Evolutionary conservation across 2,329 filamentous ascomycete species (phyloP), one percentile per base, ranked within the genome.

Genomic region (Polytolypa hystricis): DNA sequence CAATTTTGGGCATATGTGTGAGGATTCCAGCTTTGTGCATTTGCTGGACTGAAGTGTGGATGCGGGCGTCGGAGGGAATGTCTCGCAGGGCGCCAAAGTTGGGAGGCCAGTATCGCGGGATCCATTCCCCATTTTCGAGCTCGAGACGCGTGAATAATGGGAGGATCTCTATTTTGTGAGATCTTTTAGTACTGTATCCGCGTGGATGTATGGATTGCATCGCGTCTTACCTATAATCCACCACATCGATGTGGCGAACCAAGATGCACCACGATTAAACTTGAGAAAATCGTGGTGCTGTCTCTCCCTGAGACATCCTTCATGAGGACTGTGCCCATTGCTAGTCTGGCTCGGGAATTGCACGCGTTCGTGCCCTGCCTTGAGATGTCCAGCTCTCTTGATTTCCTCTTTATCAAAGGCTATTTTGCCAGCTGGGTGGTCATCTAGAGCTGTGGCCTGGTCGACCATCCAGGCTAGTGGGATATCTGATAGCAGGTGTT

Each of bases 391-490:
- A 16, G 40, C 37, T 12, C 40, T 19, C 8, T 44, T 42, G 7
- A 52, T 38, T 15, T 43, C 42, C 5, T 39, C 30, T 16, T 43
- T 33, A 20, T 44, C 36, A 20, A 53, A 53, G 4, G 39, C 37
- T 4, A 53, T 37, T 23, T 45, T 47, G 31, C 49, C 51, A 0
- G 50, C 46, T 1, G 50, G 44, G 10, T 33, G 27, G 20, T 43
- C 42, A 38, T 28, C 33, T 9, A 57, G 35, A 20, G 47, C 44
- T 7, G 47, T 38, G 4, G 70, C 51, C 43, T 71, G 68, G 2
- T 61, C 58, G 25, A 71, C 63, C 69, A 72, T 72, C 69, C 69
- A 72, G 6, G 61, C 61, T 1, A 72, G 53, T 2, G 69, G 61
- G 14, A 70, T 60, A 40, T 72, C 67, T 16, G 67, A 71, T 52